Conservation (phyloP, 805 yeast species). For the Metschnikowia baotianmanensis region DNA sequence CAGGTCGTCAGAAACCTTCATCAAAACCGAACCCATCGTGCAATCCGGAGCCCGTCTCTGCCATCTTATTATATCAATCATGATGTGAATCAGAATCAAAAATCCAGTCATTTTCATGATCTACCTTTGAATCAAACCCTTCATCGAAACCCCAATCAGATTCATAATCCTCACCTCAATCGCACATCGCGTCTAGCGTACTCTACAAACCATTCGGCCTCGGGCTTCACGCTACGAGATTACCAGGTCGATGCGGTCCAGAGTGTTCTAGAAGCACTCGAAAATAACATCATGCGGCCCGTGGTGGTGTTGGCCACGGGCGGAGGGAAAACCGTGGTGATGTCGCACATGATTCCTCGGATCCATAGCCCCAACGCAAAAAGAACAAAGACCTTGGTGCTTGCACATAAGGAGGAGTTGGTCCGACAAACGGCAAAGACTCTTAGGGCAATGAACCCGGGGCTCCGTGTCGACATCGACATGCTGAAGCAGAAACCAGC, state of each 20-base stretch:
- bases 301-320: slow-evolving; percentile 93
- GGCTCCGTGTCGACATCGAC: slow-evolving; percentile 57
- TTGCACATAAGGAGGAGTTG: slow-evolving; percentile 82
- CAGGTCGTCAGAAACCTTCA: no score
- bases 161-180: background rate
- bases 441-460: slow-evolving; percentile 48
- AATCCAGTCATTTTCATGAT: no score
- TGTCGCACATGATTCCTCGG: slow-evolving; percentile 53
- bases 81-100: no score
- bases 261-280: slow-evolving; percentile 49
- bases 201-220: background rate
- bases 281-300: slow-evolving; percentile 49
- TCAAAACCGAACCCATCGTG: no score
- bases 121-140: no score
- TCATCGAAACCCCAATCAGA: no score
- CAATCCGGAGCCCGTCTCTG: no score
- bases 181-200: background rate
- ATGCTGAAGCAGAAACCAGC: slow-evolving; percentile 55
- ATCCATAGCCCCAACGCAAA: slow-evolving; percentile 26
- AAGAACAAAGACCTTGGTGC: slow-evolving; percentile 46
- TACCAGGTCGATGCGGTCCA: slow-evolving; percentile 75
- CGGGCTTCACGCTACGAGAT: slow-evolving; percentile 31
- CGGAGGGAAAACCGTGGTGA: slow-evolving; percentile 88
- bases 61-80: no score
- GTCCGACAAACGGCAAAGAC: slow-evolving; percentile 65